phyloP scores from a whole-genome alignment of 306 rosid species.

The Dryas octopetala region DNA sequence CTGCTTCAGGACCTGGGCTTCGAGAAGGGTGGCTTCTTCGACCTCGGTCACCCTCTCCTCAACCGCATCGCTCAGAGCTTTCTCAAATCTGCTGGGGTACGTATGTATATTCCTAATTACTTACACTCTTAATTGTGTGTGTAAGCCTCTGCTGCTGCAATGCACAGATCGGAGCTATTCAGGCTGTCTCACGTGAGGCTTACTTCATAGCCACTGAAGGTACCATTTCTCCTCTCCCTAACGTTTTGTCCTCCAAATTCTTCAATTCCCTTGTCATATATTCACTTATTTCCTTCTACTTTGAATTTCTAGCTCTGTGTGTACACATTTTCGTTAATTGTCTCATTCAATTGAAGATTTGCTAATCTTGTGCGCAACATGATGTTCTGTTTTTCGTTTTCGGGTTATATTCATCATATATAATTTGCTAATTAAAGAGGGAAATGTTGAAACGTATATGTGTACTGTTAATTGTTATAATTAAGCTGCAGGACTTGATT shows the following conservation, averaged over 20 bases:
- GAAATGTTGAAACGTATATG: background rate
- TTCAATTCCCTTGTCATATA: background rate
- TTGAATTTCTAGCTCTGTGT: too few relatives aligned
- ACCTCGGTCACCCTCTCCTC: constrained; percentile 92
- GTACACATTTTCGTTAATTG: too few relatives aligned
- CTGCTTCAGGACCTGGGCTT: constrained; percentile 58
- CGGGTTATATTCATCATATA: too few relatives aligned
- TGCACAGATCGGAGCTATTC: constrained; percentile 75
- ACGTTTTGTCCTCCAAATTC: background rate
- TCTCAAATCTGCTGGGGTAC: constrained; percentile 78
- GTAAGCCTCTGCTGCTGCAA: background rate
- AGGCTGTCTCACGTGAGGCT: constrained; percentile 79
- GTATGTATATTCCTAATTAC: too few relatives aligned
- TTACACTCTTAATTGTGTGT: too few relatives aligned
- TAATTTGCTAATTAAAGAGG: too few relatives aligned
- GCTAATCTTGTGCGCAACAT: too few relatives aligned
- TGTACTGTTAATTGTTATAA: background rate
- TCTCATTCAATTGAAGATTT: too few relatives aligned
- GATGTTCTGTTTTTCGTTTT: too few relatives aligned
- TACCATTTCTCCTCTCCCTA: background rate
- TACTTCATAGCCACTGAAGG: constrained; percentile 73
- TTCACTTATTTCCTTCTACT: background rate
- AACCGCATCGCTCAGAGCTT: constrained; percentile 80
- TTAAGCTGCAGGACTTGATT: constrained; percentile 48
- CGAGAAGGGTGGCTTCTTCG: constrained; percentile 53